A percentile compares a stretch with the other conserved stretches of the same genome.
phyloP scores from a whole-genome alignment of 169 alveolate species.

The Plasmodium malariae region DNA sequence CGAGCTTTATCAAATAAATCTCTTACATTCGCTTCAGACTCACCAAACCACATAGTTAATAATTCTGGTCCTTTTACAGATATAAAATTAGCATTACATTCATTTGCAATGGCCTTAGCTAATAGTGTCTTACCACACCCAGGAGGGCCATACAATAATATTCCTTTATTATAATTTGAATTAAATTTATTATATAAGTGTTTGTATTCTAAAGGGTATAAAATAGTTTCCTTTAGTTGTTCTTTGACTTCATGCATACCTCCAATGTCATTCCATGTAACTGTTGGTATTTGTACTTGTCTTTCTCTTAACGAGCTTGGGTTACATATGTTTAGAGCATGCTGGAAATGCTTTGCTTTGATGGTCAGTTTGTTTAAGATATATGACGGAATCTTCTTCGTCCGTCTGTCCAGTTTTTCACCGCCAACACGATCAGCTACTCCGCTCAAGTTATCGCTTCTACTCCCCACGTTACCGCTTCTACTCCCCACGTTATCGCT shows the following conservation, averaged over 20 bases:
- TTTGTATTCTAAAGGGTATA: conserved; percentile 88
- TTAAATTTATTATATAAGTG: conserved; percentile 87
- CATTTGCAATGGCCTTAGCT: conserved; percentile 94
- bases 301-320: conserved; percentile 95
- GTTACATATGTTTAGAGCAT: conserved; percentile 91
- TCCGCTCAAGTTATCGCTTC: not conserved
- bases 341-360: conserved; percentile 87
- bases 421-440: not conserved
- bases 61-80: conserved; percentile 90
- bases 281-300: conserved; percentile 94
- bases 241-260: conserved; percentile 91
- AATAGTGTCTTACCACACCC: conserved; percentile 96
- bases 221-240: conserved; percentile 89
- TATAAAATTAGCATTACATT: conserved; percentile 90
- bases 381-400: conserved; percentile 76
- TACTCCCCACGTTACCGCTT: not conserved
- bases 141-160: conserved; percentile 94
- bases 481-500: not conserved
- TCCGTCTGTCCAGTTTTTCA: conserved; percentile 17
- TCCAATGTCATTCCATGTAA: conserved; percentile 95
- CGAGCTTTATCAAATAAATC: conserved; percentile 88
- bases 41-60: conserved; percentile 89
- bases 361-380: conserved; percentile 80
- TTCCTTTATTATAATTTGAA: conserved; percentile 88
- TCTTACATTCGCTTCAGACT: conserved; percentile 87